Evolutionary conservation across 2,329 filamentous ascomycete species (phyloP).

Genomic region (Apiospora kogelbergensis): DNA sequence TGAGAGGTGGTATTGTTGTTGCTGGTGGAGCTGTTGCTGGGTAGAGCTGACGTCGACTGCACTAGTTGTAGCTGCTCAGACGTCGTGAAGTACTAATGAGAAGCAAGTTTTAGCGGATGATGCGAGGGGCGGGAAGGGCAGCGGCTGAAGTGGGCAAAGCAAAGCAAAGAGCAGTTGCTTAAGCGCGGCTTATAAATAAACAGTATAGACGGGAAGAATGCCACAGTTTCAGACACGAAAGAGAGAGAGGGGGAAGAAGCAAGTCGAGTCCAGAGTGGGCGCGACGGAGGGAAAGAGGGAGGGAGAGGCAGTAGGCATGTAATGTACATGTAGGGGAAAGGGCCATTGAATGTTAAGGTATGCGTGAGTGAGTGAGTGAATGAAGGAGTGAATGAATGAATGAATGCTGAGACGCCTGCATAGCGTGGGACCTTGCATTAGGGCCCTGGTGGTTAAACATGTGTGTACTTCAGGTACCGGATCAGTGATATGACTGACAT

Average conservation of each 20-base stretch:
- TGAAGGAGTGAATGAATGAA: not conserved
- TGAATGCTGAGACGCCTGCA: conserved; percentile 1
- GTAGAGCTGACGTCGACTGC: conserved; percentile 39
- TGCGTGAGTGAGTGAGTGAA: too few relatives aligned
- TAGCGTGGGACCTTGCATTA: conserved; percentile 7
- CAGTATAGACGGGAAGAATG: conserved; percentile 1
- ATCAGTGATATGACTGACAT: not conserved
- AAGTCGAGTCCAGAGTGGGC: not conserved
- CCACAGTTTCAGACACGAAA: not conserved
- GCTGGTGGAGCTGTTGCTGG: conserved; percentile 14
- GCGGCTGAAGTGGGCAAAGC: not conserved
- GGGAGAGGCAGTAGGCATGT: not conserved
- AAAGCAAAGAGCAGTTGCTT: conserved; percentile 7
- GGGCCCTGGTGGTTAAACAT: not conserved
- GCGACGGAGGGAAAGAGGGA: not conserved
- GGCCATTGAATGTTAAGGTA: not conserved
- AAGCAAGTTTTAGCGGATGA: conserved; percentile 4
- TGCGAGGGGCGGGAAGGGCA: not conserved
- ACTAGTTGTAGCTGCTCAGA: conserved; percentile 59
- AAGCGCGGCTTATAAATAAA: not conserved
- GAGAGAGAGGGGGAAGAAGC: not conserved
- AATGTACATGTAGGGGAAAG: not conserved
- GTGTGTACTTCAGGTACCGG: not conserved
- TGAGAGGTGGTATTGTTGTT: not conserved
- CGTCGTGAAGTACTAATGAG: conserved; percentile 56